Conservation (phyloP, 169 alveolate genomes). For the Cryptosporidium felis region DNA sequence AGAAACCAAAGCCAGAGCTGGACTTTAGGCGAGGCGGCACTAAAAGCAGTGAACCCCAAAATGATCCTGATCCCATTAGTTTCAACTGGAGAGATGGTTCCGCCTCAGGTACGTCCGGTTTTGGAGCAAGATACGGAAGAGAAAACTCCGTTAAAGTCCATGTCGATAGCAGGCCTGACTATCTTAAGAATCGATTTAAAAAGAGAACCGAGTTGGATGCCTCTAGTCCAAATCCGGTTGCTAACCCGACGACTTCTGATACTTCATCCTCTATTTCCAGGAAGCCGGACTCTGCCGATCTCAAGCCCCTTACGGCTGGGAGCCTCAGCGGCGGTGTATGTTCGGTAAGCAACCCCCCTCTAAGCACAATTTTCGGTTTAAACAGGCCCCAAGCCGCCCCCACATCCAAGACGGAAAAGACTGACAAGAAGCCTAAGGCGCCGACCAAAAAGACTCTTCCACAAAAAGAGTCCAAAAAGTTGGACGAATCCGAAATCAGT, state of each 20-base stretch:
- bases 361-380: background rate
- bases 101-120: constrained; percentile 8
- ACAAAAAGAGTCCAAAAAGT: constrained; percentile 7
- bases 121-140: constrained; percentile 15
- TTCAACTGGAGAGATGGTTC: constrained; percentile 41
- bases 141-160: constrained; percentile 10
- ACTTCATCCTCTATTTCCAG: background rate
- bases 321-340: too few relatives aligned
- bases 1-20: constrained; percentile 10
- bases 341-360: background rate
- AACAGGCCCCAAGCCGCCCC: background rate
- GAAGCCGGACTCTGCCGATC: background rate
- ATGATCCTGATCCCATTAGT: background rate
- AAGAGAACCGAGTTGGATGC: background rate
- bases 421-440: constrained; percentile 12
- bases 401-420: too few relatives aligned
- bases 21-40: constrained; percentile 45
- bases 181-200: constrained; percentile 38
- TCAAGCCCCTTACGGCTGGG: background rate
- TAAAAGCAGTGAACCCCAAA: background rate
- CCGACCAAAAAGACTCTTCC: background rate
- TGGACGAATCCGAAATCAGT: constrained; percentile 18
- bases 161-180: constrained; percentile 63
- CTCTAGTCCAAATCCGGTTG: background rate
- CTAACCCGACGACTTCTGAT: background rate